These are phyloP conservation scores for Leishmania gerbilli DNA, from an alignment of 208 protist species.

Conservation along the genomic window DNA sequence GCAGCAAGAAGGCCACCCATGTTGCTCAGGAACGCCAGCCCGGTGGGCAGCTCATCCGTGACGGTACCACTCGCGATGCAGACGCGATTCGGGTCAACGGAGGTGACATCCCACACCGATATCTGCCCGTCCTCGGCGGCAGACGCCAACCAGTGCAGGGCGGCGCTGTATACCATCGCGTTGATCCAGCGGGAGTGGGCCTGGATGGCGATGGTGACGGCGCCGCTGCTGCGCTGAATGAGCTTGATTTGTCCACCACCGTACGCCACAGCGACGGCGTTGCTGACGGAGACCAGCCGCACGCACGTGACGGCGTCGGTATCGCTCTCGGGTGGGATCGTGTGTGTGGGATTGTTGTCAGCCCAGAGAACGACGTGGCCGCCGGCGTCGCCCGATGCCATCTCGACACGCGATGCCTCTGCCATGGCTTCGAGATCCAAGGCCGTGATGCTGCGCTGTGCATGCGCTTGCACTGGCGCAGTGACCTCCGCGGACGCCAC, in stretches of 20 bases:
- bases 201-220: slow-evolving; percentile 37
- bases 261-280: slow-evolving; percentile 44
- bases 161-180: slow-evolving; percentile 31
- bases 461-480: slow-evolving; percentile 34
- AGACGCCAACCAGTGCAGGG: slow-evolving; percentile 34
- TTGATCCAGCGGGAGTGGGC: slow-evolving; percentile 77
- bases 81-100: background rate
- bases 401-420: slow-evolving; percentile 9
- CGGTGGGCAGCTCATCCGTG: slow-evolving; percentile 29
- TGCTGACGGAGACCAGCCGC: slow-evolving; percentile 21
- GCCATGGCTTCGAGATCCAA: slow-evolving; percentile 30
- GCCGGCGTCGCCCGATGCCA: slow-evolving; percentile 41
- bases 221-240: slow-evolving; percentile 31
- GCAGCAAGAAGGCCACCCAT: background rate
- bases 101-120: slow-evolving; percentile 32
- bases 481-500: background rate
- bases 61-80: slow-evolving; percentile 18
- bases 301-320: slow-evolving; percentile 53
- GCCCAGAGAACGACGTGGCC: slow-evolving; percentile 56
- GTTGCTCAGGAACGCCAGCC: slow-evolving; percentile 20
- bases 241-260: slow-evolving; percentile 59
- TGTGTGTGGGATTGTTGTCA: slow-evolving; percentile 14
- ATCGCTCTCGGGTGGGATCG: slow-evolving; percentile 23
- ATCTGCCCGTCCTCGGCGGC: slow-evolving; percentile 61
- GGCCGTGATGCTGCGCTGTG: slow-evolving; percentile 41